Evolutionary conservation across 768 basidiomycete species (phyloP), one percentile per base, ranked within the genome.

Genomic region (Cystofilobasidium bisporidii): DNA sequence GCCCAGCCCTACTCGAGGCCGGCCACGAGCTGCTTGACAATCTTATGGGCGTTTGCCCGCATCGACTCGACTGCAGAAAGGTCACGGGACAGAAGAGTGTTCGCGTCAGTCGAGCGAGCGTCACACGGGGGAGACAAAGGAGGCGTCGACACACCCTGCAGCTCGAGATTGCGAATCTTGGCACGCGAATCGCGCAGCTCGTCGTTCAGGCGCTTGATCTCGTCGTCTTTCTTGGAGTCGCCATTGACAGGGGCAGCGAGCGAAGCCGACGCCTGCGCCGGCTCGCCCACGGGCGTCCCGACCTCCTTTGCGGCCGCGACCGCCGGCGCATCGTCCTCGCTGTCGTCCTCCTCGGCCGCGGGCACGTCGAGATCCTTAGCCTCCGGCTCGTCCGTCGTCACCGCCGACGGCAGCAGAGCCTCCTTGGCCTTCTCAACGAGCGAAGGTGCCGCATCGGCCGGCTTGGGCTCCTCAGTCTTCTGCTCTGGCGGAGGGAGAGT

Each of bases 171-270:
- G 67, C 91, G 81, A 63, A 93, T 91, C 79, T 87, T 84, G 77
- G 86, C 85, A 45, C 87, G 81, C 40, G 88, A 86, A 30, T 90
- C 89, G 33, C 89, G 82, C 55, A 93, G 81, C 72, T 90, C 87
- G 2, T 76, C 75, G 17, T 76, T 81, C 63, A 92, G 80, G 2
- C 80, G 81, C 0, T 80, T 79, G 71, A 88, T 89, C 74, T 91
- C 87, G 30, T 80, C 78, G 69, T 77, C 74, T 18, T 83, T 33
- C 62, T 28, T n/a, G 2, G 28, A 30, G 53, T 32, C 30, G 2
- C 53, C 53, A 30, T 56, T 56, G 28, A 32, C 26, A 17, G 5
- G 9, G 56, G 26, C 2, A 18, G 38, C 59, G 38, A 60, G 33
- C 1, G 47, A n/a, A 5, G n/a, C 47, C 26, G 53, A 10, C 28